Percentiles rank a stretch among this genome's conserved stretches.
These are phyloP conservation scores for Quercus gilva DNA, from an alignment of 306 rosid genomes.

Conservation along the genomic window DNA sequence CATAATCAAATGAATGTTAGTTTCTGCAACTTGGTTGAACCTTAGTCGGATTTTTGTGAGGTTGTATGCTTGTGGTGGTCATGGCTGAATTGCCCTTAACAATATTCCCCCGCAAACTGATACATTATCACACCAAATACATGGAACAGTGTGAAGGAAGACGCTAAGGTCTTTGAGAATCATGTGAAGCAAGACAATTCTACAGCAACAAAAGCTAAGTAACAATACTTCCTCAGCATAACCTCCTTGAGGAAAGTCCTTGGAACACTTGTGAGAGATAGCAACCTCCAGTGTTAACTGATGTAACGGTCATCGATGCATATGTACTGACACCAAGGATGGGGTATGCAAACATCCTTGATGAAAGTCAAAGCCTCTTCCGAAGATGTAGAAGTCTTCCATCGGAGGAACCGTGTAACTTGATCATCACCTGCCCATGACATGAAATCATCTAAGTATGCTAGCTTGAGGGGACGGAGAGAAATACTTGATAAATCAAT, in stretches of 20 bases:
- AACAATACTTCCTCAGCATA: conserved; percentile 40
- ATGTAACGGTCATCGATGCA: conserved; percentile 48
- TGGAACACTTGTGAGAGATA: conserved; percentile 34
- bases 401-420: conserved; percentile 31
- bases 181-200: no score
- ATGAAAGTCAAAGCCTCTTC: conserved; percentile 57
- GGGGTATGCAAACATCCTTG: conserved; percentile 56
- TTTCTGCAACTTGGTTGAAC: no score
- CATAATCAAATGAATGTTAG: no score
- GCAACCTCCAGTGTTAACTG: conserved; percentile 44
- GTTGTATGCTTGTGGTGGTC: no score
- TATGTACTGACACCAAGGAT: conserved; percentile 57
- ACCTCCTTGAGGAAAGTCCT: conserved; percentile 55
- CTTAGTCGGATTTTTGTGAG: no score
- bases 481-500: conserved; percentile 26
- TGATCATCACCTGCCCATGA: conserved; percentile 53
- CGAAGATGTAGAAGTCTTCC: conserved; percentile 40
- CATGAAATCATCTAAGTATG: conserved; percentile 55
- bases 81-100: no score
- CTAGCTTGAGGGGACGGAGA: conserved; percentile 47
- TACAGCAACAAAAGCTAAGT: no score
- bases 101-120: no score
- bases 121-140: no score
- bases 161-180: no score
- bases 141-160: no score